Percentiles rank a stretch among this genome's conserved stretches.
Evolutionary conservation across 768 basidiomycete genomes (phyloP).

Genomic region (Kwoniella sp.): DNA sequence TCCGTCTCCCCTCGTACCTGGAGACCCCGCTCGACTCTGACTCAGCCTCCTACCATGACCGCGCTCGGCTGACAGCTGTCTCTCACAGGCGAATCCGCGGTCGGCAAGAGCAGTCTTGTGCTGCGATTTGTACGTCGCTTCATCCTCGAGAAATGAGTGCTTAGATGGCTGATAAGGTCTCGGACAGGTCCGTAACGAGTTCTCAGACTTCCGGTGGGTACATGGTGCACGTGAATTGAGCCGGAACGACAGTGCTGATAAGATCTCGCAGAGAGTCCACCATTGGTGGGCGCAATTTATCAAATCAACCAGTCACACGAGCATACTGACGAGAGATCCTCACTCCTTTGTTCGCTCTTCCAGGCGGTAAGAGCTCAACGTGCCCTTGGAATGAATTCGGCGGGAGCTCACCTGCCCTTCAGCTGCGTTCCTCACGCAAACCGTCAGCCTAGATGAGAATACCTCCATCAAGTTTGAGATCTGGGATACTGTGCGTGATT

Average conservation of each 20-base stretch:
- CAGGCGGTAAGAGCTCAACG: conserved; percentile 23
- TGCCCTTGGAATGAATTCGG: not conserved
- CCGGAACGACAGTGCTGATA: not conserved
- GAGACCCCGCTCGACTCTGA: not conserved
- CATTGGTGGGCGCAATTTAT: conserved; percentile 28
- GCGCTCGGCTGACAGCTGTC: not conserved
- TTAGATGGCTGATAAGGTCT: conserved; percentile 1
- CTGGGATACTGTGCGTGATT: conserved; percentile 63
- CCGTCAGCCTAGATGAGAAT: conserved; percentile 80
- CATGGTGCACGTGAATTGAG: not conserved
- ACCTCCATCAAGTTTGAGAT: conserved; percentile 97
- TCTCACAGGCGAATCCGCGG: conserved; percentile 81
- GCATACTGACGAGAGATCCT: not conserved
- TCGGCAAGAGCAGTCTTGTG: conserved; percentile 89
- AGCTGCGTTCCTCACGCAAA: conserved; percentile 99
- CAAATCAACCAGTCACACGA: not conserved
- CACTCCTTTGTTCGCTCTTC: conserved; percentile 24
- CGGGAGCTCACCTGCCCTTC: too few species aligned
- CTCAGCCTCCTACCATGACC: not conserved
- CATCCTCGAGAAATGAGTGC: not conserved
- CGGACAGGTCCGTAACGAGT: conserved; percentile 51
- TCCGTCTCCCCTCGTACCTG: conserved; percentile 9
- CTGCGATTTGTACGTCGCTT: conserved; percentile 78
- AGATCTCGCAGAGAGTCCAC: conserved; percentile 40
- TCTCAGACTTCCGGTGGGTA: conserved; percentile 50